Evolutionary conservation across 2,329 filamentous ascomycete genomes (phyloP), one percentile per base, ranked within the genome.

Genomic region (Paecilomyces variotii): DNA sequence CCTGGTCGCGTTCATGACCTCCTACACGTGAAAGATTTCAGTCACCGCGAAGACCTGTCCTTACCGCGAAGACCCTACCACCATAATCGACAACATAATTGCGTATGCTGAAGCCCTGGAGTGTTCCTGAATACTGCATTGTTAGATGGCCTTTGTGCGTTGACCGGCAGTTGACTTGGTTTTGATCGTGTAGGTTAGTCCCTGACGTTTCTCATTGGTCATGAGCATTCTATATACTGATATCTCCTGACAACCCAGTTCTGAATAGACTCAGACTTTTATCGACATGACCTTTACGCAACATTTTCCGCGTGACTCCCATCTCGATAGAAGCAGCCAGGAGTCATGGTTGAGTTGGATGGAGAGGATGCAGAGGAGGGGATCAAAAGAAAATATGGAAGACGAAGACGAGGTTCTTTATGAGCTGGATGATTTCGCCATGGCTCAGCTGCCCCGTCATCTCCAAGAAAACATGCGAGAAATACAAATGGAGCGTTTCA

Each of bases 381-480:
- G n/a, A 24, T 51, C 32, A 27, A 54, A 57, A 34, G 57, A 57
- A 25, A 34, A 35, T 34, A 63, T 60, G 35, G 59, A 61, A 19
- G 61, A 66, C 35, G 70, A 69, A 60, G 65, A 67, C 55, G 69
- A 72, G 54, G 67, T 71, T 3, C 53, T 70, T 26, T 66, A 62
- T 53, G 60, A 64, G 2, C 62, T 71, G 2, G 67, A 72, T 55
- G 63, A 65, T 60, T 55, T 55, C n/a, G 67, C 68, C 19, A 59
- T 71, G 54, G 59, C 63, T 12, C 53, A 62, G 28, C 64, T 72
- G n/a, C 67, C 68, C 19, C 52, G 51, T 19, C 63, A 58, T 24
- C 65, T 71, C 7, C 68, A 68, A 39, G 52, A 60, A 14, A 66
- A 62, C 54, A 68, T 70, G 65, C 64, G 63, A 10, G 59, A 67